Conservation (phyloP, 2,329 filamentous ascomycete genomes). For the Apiospora marii region DNA sequence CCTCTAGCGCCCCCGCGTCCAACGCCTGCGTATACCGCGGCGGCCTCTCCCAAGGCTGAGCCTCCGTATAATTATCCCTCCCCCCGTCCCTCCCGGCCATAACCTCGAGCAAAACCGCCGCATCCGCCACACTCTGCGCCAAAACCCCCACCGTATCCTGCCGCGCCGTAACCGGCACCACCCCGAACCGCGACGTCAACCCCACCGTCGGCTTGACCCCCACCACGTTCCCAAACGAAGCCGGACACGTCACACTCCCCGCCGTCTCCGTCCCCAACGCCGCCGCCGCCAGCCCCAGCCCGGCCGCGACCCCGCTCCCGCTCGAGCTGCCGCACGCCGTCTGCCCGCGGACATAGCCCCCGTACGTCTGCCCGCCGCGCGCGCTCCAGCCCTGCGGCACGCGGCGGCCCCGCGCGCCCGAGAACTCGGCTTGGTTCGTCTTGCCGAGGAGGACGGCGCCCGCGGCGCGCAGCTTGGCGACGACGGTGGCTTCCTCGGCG, state of each 20-base stretch:
- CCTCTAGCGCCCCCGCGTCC: constrained; percentile 56
- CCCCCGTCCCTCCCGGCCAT: constrained; percentile 60
- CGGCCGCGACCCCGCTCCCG: constrained; percentile 66
- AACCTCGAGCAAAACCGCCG: constrained; percentile 61
- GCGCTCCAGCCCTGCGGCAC: constrained; percentile 69
- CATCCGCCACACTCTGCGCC: constrained; percentile 64
- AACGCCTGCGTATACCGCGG: constrained; percentile 65
- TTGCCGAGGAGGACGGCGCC: constrained; percentile 69
- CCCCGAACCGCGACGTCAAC: constrained; percentile 64
- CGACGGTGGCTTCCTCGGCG: constrained; percentile 49
- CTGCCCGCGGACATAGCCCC: constrained; percentile 66
- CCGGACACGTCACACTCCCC: constrained; percentile 69
- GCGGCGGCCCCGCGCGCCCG: constrained; percentile 63
- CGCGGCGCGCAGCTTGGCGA: constrained; percentile 60
- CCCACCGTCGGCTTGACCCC: constrained; percentile 75
- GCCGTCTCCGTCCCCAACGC: constrained; percentile 70
- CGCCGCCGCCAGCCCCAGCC: constrained; percentile 66
- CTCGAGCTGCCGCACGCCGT: constrained; percentile 68
- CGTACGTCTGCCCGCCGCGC: constrained; percentile 66
- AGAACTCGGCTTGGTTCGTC: constrained; percentile 65
- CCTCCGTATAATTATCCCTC: constrained; percentile 64
- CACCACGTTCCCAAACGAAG: constrained; percentile 64
- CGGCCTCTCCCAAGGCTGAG: constrained; percentile 55
- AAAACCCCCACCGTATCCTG: constrained; percentile 67
- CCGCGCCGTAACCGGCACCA: constrained; percentile 64